phyloP scores from a whole-genome alignment of 441 rosid species.

The Arabidopsis lyrata region DNA sequence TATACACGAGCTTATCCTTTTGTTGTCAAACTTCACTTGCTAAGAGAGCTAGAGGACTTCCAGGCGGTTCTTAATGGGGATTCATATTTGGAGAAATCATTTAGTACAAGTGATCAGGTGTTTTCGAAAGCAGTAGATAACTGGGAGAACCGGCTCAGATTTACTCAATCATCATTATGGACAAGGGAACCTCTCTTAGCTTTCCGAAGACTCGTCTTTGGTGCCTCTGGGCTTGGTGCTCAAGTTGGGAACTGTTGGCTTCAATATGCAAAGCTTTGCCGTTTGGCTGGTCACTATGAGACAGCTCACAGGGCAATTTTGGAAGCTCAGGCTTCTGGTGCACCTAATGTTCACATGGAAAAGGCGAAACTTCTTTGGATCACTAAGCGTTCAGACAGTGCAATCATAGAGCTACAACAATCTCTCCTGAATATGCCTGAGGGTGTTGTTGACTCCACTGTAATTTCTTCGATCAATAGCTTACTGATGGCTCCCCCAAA shows the following conservation, averaged over 20 bases:
- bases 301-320: slow-evolving; percentile 95
- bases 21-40: slow-evolving; percentile 93
- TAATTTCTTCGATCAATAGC: slow-evolving; percentile 80
- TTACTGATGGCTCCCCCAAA: slow-evolving; percentile 82
- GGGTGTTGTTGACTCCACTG: slow-evolving; percentile 81
- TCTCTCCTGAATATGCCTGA: slow-evolving; percentile 93
- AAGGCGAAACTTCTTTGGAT: slow-evolving; percentile 99
- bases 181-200: slow-evolving; percentile 98
- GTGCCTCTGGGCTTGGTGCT: slow-evolving; percentile 85
- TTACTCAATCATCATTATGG: slow-evolving; percentile 95
- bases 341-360: slow-evolving; percentile 91
- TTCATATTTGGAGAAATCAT: slow-evolving; percentile 91
- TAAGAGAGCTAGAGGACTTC: slow-evolving; percentile 91
- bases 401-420: slow-evolving; percentile 92
- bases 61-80: slow-evolving; percentile 70
- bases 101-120: slow-evolving; percentile 60
- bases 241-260: slow-evolving; percentile 98
- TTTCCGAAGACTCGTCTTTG: slow-evolving; percentile 89
- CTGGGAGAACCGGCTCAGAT: slow-evolving; percentile 94
- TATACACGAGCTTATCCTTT: slow-evolving; percentile 93
- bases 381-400: slow-evolving; percentile 90
- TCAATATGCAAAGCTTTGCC: slow-evolving; percentile 99
- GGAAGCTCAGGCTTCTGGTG: slow-evolving; percentile 97
- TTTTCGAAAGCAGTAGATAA: slow-evolving; percentile 75
- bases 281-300: slow-evolving; percentile 98